Evolutionary conservation across 805 yeast species (phyloP).

Genomic region (Metschnikowia reukaufii): DNA sequence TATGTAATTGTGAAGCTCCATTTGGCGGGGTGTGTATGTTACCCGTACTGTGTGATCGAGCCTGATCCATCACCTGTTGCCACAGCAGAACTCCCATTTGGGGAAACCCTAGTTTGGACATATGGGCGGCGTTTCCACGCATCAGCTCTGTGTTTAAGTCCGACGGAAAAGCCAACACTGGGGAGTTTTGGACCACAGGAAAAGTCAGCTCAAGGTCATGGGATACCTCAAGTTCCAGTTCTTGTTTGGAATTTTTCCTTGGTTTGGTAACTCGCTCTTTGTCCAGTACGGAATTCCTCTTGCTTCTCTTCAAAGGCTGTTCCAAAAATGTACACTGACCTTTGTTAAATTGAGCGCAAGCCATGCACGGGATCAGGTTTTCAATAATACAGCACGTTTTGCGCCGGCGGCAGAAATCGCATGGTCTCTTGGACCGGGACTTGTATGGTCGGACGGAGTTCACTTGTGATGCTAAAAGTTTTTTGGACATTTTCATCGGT

Average conservation of each 20-base stretch:
- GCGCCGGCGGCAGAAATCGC: slow-evolving; percentile 36
- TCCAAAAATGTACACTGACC: slow-evolving; percentile 31
- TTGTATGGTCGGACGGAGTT: slow-evolving; percentile 32
- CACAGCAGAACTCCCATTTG: slow-evolving; percentile 8
- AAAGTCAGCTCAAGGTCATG: neutral
- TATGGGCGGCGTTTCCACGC: neutral
- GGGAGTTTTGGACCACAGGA: neutral
- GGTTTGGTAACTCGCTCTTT: neutral
- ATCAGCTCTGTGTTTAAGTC: neutral
- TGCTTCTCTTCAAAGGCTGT: slow-evolving; percentile 64
- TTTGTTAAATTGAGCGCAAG: slow-evolving; percentile 30
- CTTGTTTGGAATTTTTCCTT: neutral
- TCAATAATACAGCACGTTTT: slow-evolving; percentile 38
- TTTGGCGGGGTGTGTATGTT: neutral
- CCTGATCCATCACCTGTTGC: slow-evolving; percentile 7
- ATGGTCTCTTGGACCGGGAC: slow-evolving; percentile 34
- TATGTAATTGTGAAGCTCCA: neutral
- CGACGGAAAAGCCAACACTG: neutral
- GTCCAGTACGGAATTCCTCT: neutral
- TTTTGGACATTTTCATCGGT: slow-evolving; percentile 17
- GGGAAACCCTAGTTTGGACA: neutral
- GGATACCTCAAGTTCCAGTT: neutral
- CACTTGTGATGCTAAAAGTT: slow-evolving; percentile 19
- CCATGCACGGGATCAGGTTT: slow-evolving; percentile 30
- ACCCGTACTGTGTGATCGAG: slow-evolving; percentile 7